Base-by-base conservation (phyloP, 139 green algal species). In the Micromonas pusilla region DNA sequence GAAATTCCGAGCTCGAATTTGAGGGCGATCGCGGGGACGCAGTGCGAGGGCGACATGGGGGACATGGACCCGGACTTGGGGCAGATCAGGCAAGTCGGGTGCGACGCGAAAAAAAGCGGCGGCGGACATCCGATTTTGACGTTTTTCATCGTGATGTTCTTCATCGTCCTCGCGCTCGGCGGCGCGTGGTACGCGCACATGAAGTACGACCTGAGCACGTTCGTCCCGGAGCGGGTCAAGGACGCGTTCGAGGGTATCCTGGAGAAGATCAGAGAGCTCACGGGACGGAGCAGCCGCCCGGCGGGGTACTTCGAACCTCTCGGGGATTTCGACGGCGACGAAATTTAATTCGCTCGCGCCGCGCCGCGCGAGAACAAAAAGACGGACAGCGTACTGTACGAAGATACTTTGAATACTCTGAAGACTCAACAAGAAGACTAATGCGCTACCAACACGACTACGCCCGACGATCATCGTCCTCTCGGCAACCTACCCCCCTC, bases 281-380 rank as follows among this genome's bases (percentile, higher is more conserved):
- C n/a, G 37, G 19, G 37, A 20, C 36, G 63, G 68, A 26, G 68
- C 20, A 39, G 20, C 20, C 13, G 20, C 21, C 68, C 68, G 25
- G 37, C 37, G 28, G 68, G 68, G 53, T 75, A 75, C 37, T 75
- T 75, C 30, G 68, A 75, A 26, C 68, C 68, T 6, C 38, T 75
- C 37, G 68, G 37, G 0, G 68, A 75, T 63, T 75, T 75, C 36
- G 68, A 38, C 23, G 68, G 36, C 20, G 68, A 75, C 37, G 68
- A 75, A 62, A 60, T 75, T 28, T 74, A 31, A 74, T 33, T 52
- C n/a, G 31, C 45, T 30, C 23, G 1, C 33, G 37, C 37, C 16
- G n/a, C 34, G 16, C 65, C 66, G 66, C 66, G 66, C n/a, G 32
- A 9, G 16, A 25, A 37, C 3, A 34, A 70, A 70, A 33, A 70